Evolutionary conservation across 2,329 filamentous ascomycete species (phyloP).

Genomic region (Nemania diffusa): DNA sequence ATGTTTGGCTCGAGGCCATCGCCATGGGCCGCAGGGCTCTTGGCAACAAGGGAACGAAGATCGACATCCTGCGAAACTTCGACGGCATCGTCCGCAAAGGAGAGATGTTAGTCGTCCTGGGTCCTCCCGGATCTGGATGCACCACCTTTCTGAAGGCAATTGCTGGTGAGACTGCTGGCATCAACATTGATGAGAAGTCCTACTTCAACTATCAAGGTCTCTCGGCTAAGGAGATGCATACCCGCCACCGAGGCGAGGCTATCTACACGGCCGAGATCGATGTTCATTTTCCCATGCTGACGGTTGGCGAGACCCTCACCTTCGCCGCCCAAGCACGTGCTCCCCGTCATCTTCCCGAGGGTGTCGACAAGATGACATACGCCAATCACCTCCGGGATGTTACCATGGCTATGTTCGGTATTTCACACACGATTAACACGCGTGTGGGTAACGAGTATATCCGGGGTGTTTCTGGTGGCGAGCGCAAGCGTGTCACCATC

Average conservation of each 20-base stretch:
- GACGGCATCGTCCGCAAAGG: constrained; percentile 76
- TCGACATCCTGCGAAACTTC: constrained; percentile 75
- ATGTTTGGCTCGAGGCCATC: constrained; percentile 65
- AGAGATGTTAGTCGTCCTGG: constrained; percentile 80
- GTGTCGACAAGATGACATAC: constrained; percentile 64
- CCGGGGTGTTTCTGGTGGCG: constrained; percentile 78
- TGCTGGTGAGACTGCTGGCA: constrained; percentile 83
- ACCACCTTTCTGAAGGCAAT: constrained; percentile 88
- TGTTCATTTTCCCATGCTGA: constrained; percentile 80
- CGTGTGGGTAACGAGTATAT: constrained; percentile 79
- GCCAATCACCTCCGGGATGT: constrained; percentile 75
- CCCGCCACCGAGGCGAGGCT: constrained; percentile 81
- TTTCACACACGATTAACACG: constrained; percentile 77
- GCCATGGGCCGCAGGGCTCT: constrained; percentile 61
- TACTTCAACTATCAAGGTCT: constrained; percentile 87
- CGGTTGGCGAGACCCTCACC: constrained; percentile 80
- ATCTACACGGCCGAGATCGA: constrained; percentile 90
- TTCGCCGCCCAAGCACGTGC: constrained; percentile 79
- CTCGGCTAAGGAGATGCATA: constrained; percentile 78
- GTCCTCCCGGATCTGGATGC: constrained; percentile 78
- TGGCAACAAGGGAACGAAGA: constrained; percentile 64
- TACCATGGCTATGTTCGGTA: constrained; percentile 80
- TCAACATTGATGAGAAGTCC: constrained; percentile 74
- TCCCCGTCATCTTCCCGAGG: constrained; percentile 69
- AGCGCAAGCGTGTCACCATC: constrained; percentile 75